A percentile compares a stretch with the other conserved stretches of the same genome.
These are phyloP conservation scores for Piromyces finnis DNA, from an alignment of 192 early-diverging fungal species.

Conservation along the genomic window DNA sequence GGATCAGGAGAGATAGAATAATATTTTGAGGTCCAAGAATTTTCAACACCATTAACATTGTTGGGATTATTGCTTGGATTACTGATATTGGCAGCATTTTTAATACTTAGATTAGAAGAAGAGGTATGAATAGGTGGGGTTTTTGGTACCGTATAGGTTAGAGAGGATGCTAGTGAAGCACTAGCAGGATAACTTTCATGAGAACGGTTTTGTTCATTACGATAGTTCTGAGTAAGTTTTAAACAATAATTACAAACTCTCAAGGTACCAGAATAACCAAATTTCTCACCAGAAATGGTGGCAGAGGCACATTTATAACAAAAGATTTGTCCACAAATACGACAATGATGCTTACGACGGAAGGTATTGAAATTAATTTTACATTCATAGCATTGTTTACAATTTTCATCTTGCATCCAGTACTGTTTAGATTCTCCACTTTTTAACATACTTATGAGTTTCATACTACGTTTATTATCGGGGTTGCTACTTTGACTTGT, in stretches of 20 bases:
- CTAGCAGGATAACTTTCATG: slow-evolving; percentile 1
- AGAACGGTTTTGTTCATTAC: slow-evolving; percentile 5
- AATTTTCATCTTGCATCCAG: slow-evolving; percentile 73
- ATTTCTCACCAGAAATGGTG: slow-evolving; percentile 41
- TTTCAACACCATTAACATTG: background rate
- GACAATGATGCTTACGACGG: slow-evolving; percentile 59
- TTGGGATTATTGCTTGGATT: too few species aligned
- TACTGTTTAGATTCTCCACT: slow-evolving; percentile 15
- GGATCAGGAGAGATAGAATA: background rate
- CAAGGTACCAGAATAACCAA: slow-evolving; percentile 49
- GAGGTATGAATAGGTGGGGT: slow-evolving; percentile 10
- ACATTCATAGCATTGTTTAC: slow-evolving; percentile 71
- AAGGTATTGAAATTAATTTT: slow-evolving; percentile 47
- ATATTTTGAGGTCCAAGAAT: background rate
- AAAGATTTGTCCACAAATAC: slow-evolving; percentile 71
- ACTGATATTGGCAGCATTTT: slow-evolving; percentile 4
- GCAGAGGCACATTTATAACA: slow-evolving; percentile 56
- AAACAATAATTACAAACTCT: slow-evolving; percentile 48
- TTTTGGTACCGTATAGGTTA: background rate
- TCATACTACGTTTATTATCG: background rate
- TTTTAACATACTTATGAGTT: background rate
- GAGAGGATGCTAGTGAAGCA: background rate
- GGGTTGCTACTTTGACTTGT: background rate
- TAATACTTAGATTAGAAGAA: slow-evolving; percentile 15
- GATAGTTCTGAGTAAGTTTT: slow-evolving; percentile 28